Percentiles rank a stretch among this genome's conserved stretches.
phyloP scores from a whole-genome alignment of 129 eudicot species.

The Chrysanthemum seticuspe region DNA sequence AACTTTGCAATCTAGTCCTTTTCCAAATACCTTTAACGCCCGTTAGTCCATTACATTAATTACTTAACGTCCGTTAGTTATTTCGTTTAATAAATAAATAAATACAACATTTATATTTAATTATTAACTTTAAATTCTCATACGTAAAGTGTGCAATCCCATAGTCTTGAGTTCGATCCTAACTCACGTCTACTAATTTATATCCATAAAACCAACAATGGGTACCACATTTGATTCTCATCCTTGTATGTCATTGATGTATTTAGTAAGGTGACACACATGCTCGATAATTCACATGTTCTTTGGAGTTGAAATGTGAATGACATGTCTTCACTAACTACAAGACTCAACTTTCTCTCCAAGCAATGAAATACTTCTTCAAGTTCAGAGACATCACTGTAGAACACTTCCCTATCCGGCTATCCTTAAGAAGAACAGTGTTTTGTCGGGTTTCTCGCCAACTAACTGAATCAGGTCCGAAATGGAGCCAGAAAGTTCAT shows the following conservation, averaged over 20 bases:
- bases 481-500: slow-evolving; percentile 67
- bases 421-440: slow-evolving; percentile 91
- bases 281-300: slow-evolving; percentile 78
- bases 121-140: too few species aligned
- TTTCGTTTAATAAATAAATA: too few species aligned
- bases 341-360: slow-evolving; percentile 56
- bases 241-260: slow-evolving; percentile 62
- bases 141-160: too few species aligned
- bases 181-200: too few species aligned
- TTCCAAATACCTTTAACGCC: too few species aligned
- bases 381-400: slow-evolving; percentile 80
- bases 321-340: slow-evolving; percentile 57
- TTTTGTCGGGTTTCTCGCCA: slow-evolving; percentile 84
- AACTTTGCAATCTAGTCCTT: too few species aligned
- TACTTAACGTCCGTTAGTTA: too few species aligned
- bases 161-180: too few species aligned
- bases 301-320: slow-evolving; percentile 51
- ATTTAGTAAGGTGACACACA: slow-evolving; percentile 62
- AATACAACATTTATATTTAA: too few species aligned
- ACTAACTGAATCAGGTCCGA: slow-evolving; percentile 92
- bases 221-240: slow-evolving; percentile 89
- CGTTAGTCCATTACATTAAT: too few species aligned
- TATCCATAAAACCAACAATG: too few species aligned
- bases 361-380: slow-evolving; percentile 78
- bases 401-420: slow-evolving; percentile 90